Evolutionary conservation across 805 yeast species (phyloP), one percentile per base, ranked within the genome.

Genomic region (Starmerella davenportii): DNA sequence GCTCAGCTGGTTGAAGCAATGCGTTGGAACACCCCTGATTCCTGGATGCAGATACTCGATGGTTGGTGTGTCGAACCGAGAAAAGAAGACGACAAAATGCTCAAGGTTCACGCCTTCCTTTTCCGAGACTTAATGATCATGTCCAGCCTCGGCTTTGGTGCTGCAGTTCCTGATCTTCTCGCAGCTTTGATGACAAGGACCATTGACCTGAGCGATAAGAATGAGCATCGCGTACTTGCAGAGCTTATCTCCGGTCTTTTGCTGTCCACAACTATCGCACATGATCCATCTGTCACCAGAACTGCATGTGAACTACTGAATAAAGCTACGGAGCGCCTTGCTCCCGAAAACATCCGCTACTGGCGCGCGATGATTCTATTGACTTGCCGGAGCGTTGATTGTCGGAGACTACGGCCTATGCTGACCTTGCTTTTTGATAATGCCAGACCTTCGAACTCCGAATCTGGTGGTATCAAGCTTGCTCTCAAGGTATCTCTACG

Each of bases 311-410:
- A 50, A 8, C 34, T 57, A 16, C 16, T 40, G 5, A 46, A 52
- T 0, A 65, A 74, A 4, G 62, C 81, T 25, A 60, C 63, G 5
- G 58, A 65, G 25, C 80, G 76, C 34, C 56, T 87, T 39, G 69
- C 80, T 1, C 92, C 82, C 3, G 90, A 84, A 24, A 76, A 75
- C 3, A 57, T 66, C 29, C 69, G 66, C 16, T 72, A 79, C 30
- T 90, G 95, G 95, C 64, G 65, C 27, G 68, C 81, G 0, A 69
- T 80, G 36, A 63, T 76, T 3, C 76, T 81, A 76, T 77, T 82
- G 79, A 51, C 73, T 1, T 78, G 82, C 0, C 56, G 72, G 0
- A 75, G 70, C 47, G 62, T 73, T 29, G 65, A 56, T 31, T 40
- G 43, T 30, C 68, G 94, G 52, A 66, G 94, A 41, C 66, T 70